Evolutionary conservation across 2,329 filamentous ascomycete species (phyloP), one percentile per base, ranked within the genome.

Genomic region (Aspergillus oerlinghausenensis): DNA sequence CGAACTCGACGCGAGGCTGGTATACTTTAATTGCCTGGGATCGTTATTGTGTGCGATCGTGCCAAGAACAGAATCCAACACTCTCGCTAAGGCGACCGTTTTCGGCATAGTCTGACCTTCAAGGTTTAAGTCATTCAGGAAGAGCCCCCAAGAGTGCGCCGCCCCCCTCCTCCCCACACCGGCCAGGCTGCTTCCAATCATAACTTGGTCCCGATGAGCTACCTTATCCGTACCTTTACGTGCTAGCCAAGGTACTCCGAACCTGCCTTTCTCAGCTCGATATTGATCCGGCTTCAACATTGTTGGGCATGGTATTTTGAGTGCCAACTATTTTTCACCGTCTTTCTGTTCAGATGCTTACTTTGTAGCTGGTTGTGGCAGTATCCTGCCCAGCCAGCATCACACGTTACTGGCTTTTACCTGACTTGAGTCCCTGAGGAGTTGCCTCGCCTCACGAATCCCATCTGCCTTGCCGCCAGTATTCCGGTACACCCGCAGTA

Each of bases 31-130:
- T 47, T 23, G 53, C 54, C 55, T 45, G 56, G 48, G 49, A 55
- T 52, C 54, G 47, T 54, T 56, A 45, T 66, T 64, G 65, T 71
- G 70, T 70, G 70, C 65, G 63, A 63, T 54, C 62, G 54, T 38
- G 64, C 65, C 65, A 65, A 66, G 64, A 67, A 61, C 66, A 61
- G 58, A 52, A 61, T 59, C 54, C 65, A 58, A 60, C 52, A 52
- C 56, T 49, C 70, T 75, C 73, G 73, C 73, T 75, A 75, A 75
- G 66, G 65, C 61, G 64, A 63, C 72, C 64, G 14, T 51, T 70
- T 74, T 65, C 23, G 69, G 73, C 64, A 66, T 74, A 71, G 69
- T 21, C 26, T 29, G 19, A 1, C 6, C n/a, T 50, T 23, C 8
- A 4, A 21, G 45, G 17, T 38, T 38, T 38, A 38, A 17, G 32